Base-by-base conservation (phyloP, 768 basidiomycete species). In the Filobasidium floriforme region DNA sequence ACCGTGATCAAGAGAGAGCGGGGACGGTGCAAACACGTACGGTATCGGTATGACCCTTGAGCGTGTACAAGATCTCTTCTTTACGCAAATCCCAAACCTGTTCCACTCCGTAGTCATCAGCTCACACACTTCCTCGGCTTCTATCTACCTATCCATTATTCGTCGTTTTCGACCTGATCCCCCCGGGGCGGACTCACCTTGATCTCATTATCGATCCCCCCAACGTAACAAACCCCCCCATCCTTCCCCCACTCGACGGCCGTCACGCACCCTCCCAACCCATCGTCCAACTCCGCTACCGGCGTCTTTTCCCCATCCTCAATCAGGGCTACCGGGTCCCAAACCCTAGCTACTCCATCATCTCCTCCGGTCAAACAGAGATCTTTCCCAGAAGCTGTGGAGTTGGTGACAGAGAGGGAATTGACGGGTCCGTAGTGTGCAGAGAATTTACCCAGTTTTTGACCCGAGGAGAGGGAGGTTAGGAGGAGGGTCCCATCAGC, bases 391-490 rank as follows among this genome's bases (percentile, higher is more conserved):
- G 86, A 85, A 1, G 89, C 89, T 6, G 64, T 65, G 24, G 68
- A 62, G 76, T 91, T 84, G 26, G 90, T 90, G 67, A 91, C 82
- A 79, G 96, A 91, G 22, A 99, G 81, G 1, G 86, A 79, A 76
- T 99, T 98, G 80, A 97, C 86, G 66, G 97, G 89, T 60, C 89
- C 93, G 66, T 86, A 85, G 77, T 97, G 94, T 0, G 92, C 93
- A 37, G 89, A 85, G 64, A 92, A 88, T 75, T 88, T 87, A 65
- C 87, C 84, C 51, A 88, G 78, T 41, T 91, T 86, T 76, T 89
- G 84, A 61, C 94, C 93, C 0, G 91, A 60, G 26, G 63, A 15
- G 55, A 91, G 81, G 79, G 94, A 89, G 1, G 87, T 87, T 51
- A 88, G 83, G 65, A 80, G 80, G 43, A 98, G 82, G 0, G 86